Evolutionary conservation across 768 basidiomycete genomes (phyloP).

Genomic region (Suillus variegatus): DNA sequence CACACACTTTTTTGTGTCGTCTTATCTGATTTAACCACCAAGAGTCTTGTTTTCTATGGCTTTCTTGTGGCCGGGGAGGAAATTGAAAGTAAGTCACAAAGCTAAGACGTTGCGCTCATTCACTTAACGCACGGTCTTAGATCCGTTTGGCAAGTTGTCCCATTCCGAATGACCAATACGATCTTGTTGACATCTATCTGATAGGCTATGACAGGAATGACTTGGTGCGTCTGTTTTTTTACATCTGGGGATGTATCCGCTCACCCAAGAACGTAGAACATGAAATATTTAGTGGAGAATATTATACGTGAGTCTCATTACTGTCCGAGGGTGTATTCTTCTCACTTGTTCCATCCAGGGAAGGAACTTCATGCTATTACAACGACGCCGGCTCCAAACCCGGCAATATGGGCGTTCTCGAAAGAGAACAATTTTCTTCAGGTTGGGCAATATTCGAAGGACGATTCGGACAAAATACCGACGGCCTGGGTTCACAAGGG

Average conservation of each 20-base stretch:
- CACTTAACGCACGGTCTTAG: conserved; percentile 23
- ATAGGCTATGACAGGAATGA: conserved; percentile 73
- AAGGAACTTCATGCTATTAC: conserved; percentile 66
- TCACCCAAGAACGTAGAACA: conserved; percentile 39
- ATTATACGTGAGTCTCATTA: conserved; percentile 52
- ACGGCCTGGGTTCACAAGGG: background rate
- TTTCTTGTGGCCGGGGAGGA: conserved; percentile 74
- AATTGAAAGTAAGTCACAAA: conserved; percentile 60
- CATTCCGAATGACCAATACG: background rate
- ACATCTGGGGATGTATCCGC: background rate
- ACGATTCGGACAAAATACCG: background rate
- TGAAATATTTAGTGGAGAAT: conserved; percentile 68
- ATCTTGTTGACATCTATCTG: background rate
- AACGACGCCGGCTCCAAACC: conserved; percentile 55
- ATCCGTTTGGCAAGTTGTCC: conserved; percentile 43
- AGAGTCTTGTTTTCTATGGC: conserved; percentile 72
- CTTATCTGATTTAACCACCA: background rate
- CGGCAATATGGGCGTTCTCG: conserved; percentile 58
- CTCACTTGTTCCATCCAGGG: conserved; percentile 29
- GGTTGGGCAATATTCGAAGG: background rate
- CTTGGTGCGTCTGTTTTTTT: conserved; percentile 41
- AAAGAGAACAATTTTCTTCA: conserved; percentile 40
- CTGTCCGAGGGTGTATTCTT: background rate
- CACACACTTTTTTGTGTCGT: background rate
- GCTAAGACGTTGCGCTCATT: background rate